Conservation (phyloP, 2,329 filamentous ascomycete species). For the Hymenoscyphus repandus region DNA sequence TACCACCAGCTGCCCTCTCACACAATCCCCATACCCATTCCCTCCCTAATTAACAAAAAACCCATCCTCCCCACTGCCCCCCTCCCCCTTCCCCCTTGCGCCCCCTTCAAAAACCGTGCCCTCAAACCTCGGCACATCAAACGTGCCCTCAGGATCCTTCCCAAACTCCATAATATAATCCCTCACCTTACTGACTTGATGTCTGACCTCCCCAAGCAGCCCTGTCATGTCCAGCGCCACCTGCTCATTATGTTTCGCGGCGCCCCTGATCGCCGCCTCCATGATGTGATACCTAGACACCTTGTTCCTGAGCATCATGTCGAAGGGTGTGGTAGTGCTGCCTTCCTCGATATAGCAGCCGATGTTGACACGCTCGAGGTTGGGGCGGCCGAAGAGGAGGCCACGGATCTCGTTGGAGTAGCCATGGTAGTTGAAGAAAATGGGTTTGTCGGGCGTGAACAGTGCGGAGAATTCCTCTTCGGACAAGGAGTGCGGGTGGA, state of each 20-base stretch:
- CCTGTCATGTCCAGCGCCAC: constrained; percentile 49
- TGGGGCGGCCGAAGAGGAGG: constrained; percentile 52
- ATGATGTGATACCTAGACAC: constrained; percentile 57
- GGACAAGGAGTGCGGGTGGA: constrained; percentile 54
- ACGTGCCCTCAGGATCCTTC: constrained; percentile 48
- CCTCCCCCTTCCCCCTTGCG: constrained; percentile 2
- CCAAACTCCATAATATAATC: constrained; percentile 48
- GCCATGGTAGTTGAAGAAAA: constrained; percentile 65
- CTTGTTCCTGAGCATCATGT: constrained; percentile 62
- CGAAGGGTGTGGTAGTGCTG: constrained; percentile 62
- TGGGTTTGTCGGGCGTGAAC: constrained; percentile 49
- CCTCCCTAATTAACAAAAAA: constrained; percentile 26
- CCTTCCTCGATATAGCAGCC: constrained; percentile 61
- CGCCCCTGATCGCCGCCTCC: constrained; percentile 46
- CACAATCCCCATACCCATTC: neutral
- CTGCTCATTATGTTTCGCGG: constrained; percentile 45
- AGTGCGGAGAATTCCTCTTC: constrained; percentile 47
- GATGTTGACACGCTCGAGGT: constrained; percentile 47
- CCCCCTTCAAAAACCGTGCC: constrained; percentile 24
- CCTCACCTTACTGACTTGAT: constrained; percentile 42
- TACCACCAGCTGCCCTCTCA: too few relatives aligned
- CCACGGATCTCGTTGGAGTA: constrained; percentile 57
- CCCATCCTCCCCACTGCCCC: constrained; percentile 23
- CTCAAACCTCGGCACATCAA: constrained; percentile 42
- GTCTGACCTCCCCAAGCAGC: constrained; percentile 52